Conservation (phyloP, 2,329 filamentous ascomycete species). For the Phoma sp. region DNA sequence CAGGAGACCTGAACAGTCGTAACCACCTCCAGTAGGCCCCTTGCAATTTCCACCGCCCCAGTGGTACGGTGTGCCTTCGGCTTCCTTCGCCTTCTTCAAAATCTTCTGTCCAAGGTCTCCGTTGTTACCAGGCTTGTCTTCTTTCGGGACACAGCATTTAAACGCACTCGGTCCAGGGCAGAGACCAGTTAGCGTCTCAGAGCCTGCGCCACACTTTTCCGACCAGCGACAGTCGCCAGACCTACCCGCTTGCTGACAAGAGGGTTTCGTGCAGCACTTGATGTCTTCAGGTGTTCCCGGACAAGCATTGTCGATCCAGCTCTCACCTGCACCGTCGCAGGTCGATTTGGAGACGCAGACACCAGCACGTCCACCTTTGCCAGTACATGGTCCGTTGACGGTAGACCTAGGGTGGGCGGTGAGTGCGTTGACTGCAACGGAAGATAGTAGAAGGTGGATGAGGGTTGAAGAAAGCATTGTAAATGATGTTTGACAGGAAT, state of each 20-base stretch:
- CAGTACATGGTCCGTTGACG: constrained; percentile 29
- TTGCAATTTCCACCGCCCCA: constrained; percentile 35
- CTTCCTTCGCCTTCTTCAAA: constrained; percentile 28
- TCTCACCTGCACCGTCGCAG: constrained; percentile 22
- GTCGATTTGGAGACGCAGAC: constrained; percentile 28
- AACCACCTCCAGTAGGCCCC: constrained; percentile 29
- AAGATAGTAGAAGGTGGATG: constrained; percentile 1
- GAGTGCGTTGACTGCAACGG: constrained; percentile 18
- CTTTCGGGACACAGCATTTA: not conserved
- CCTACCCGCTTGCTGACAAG: constrained; percentile 19
- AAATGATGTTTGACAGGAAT: not conserved
- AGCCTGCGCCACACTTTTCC: not conserved
- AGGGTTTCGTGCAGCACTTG: constrained; percentile 32
- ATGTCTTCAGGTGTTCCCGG: constrained; percentile 30
- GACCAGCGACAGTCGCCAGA: constrained; percentile 19
- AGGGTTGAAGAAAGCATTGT: constrained; percentile 12
- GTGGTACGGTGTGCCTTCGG: constrained; percentile 27
- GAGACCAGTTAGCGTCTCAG: not conserved
- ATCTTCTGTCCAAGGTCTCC: constrained; percentile 26
- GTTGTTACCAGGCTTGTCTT: constrained; percentile 15
- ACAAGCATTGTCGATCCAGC: constrained; percentile 29
- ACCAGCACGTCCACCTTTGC: constrained; percentile 20
- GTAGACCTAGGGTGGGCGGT: constrained; percentile 13
- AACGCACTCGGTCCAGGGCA: not conserved
- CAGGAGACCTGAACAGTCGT: constrained; percentile 33